phyloP scores from a whole-genome alignment of 2,329 filamentous ascomycete species.

The Clathrospora elynae region DNA sequence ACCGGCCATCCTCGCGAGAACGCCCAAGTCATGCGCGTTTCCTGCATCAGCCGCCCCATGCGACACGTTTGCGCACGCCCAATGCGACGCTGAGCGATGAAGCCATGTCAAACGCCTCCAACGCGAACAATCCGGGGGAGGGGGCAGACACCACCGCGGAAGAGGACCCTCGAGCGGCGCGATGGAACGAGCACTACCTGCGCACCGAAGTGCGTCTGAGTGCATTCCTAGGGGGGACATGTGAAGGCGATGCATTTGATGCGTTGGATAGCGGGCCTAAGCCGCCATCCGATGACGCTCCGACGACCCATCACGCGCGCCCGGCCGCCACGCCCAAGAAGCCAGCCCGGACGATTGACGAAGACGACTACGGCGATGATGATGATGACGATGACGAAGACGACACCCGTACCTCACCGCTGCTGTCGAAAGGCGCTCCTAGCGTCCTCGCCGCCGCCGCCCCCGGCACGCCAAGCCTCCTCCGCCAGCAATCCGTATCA shows the following conservation, averaged over 20 bases:
- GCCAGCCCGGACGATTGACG: slow-evolving; percentile 76
- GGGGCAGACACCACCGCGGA: slow-evolving; percentile 51
- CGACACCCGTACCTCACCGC: slow-evolving; percentile 53
- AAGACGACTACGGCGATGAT: slow-evolving; percentile 86
- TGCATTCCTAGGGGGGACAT: slow-evolving; percentile 67
- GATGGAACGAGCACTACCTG: slow-evolving; percentile 78
- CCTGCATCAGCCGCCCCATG: slow-evolving; percentile 42
- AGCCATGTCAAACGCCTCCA: slow-evolving; percentile 48
- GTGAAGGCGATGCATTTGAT: slow-evolving; percentile 29
- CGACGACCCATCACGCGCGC: slow-evolving; percentile 52
- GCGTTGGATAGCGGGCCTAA: slow-evolving; percentile 29
- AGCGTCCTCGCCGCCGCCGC: slow-evolving; percentile 59
- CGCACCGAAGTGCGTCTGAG: slow-evolving; percentile 77
- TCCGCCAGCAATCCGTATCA: slow-evolving; percentile 69
- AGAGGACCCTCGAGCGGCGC: slow-evolving; percentile 54
- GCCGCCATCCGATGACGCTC: slow-evolving; percentile 36
- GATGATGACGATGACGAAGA: slow-evolving; percentile 60
- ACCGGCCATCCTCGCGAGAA: slow-evolving; percentile 49
- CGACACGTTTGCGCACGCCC: slow-evolving; percentile 49
- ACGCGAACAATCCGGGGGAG: slow-evolving; percentile 45
- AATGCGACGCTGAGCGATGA: slow-evolving; percentile 54
- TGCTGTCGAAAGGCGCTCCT: slow-evolving; percentile 60
- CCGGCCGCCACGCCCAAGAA: slow-evolving; percentile 67
- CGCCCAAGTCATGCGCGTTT: slow-evolving; percentile 52
- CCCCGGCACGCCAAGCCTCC: slow-evolving; percentile 64